Evolutionary conservation across 805 yeast species (phyloP).

Genomic region (Monosporozyma aerobia): DNA sequence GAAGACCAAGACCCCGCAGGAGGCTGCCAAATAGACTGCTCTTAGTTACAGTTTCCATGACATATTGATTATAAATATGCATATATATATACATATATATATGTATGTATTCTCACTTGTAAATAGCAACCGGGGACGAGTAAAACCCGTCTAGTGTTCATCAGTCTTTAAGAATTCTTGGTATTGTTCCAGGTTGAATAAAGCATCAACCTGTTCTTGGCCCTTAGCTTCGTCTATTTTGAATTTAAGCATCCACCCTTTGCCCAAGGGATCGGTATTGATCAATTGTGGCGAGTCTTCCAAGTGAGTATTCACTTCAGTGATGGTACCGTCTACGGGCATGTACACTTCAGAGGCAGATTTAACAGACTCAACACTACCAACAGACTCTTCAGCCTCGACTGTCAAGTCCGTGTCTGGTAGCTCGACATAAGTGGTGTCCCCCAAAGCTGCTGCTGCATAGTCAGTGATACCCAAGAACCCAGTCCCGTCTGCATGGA

Average conservation of each 20-base stretch:
- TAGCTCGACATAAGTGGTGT: conserved; percentile 87
- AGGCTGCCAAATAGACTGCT: conserved; percentile 17
- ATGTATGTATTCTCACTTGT: neutral
- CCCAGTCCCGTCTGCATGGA: conserved; percentile 71
- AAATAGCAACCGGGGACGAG: neutral
- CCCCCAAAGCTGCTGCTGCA: conserved; percentile 95
- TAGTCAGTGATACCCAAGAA: conserved; percentile 90
- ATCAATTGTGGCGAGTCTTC: conserved; percentile 67
- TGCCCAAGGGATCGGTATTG: conserved; percentile 85
- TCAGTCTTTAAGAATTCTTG: conserved; percentile 49
- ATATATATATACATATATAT: neutral
- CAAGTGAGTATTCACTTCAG: conserved; percentile 60
- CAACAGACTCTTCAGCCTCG: conserved; percentile 71
- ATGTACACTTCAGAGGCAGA: conserved; percentile 87
- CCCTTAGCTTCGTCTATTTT: conserved; percentile 42
- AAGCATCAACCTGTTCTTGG: conserved; percentile 35
- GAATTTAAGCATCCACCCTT: conserved; percentile 85
- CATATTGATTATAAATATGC: neutral
- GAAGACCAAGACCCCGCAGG: conserved; percentile 66
- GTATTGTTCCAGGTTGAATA: conserved; percentile 49
- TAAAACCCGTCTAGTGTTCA: conserved; percentile 17
- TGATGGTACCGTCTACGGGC: conserved; percentile 71
- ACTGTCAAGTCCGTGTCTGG: conserved; percentile 61
- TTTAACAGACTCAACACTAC: conserved; percentile 91
- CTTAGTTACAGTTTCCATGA: too few species aligned